Evolutionary conservation across 495 filamentous ascomycete genomes (phyloP).

Genomic region (Recurvomyces mirabilis): DNA sequence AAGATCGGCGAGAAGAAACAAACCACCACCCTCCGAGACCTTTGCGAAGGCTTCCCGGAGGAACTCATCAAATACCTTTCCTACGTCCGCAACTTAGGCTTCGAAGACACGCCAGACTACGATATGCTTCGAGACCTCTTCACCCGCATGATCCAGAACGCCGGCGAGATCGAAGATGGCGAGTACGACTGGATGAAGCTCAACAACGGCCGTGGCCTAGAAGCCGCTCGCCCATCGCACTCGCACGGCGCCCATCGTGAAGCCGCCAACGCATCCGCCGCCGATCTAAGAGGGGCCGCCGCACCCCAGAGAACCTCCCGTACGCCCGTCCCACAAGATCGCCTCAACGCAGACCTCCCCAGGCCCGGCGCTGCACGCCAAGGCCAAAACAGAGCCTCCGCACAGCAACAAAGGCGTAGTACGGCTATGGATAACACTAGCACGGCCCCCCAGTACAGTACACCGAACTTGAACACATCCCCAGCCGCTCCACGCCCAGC

Average conservation of each 20-base stretch:
- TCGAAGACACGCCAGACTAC: slow-evolving; percentile 98
- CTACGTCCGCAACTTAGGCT: slow-evolving; percentile 94
- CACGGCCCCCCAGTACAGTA: slow-evolving; percentile 81
- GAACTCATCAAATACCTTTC: slow-evolving; percentile 96
- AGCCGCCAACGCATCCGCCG: slow-evolving; percentile 44
- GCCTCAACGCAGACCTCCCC: slow-evolving; percentile 77
- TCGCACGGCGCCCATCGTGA: slow-evolving; percentile 55
- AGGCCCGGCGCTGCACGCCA: slow-evolving; percentile 33
- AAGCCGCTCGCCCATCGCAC: slow-evolving; percentile 39
- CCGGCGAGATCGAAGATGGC: slow-evolving; percentile 90
- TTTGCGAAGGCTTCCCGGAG: slow-evolving; percentile 92
- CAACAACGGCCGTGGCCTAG: slow-evolving; percentile 89
- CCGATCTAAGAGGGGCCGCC: slow-evolving; percentile 17
- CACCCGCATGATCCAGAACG: slow-evolving; percentile 90
- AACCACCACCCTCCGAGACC: slow-evolving; percentile 89
- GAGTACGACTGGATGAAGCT: slow-evolving; percentile 99
- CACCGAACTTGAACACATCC: slow-evolving; percentile 53
- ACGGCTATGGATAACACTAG: slow-evolving; percentile 52
- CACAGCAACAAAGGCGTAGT: slow-evolving; percentile 52
- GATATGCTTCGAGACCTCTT: slow-evolving; percentile 95
- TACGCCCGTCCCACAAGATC: slow-evolving; percentile 55
- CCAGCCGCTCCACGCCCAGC: not conserved
- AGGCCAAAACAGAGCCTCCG: slow-evolving; percentile 63
- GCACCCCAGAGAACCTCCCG: slow-evolving; percentile 38
- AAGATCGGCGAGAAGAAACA: slow-evolving; percentile 99